A percentile compares a stretch with the other conserved stretches of the same genome.
These are phyloP conservation scores for Phytopythium delawarense DNA, from an alignment of 352 stramenopile genomes.

Conservation along the genomic window DNA sequence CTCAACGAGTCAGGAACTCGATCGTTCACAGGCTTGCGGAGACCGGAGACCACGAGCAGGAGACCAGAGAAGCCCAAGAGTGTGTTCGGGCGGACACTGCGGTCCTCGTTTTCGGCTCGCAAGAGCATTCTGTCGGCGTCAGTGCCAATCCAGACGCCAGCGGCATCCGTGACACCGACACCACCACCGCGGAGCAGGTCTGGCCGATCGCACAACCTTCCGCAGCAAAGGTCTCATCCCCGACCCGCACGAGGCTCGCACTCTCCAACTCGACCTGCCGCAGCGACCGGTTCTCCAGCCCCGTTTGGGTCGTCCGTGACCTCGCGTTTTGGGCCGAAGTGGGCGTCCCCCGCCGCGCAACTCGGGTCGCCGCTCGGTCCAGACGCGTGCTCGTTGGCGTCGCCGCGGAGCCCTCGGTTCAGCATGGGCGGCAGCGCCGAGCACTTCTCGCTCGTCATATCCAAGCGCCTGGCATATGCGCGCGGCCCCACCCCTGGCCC, in stretches of 20 bases:
- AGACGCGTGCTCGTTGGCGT: not conserved
- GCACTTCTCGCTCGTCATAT: constrained; percentile 33
- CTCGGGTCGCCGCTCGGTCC: not conserved
- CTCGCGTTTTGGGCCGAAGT: constrained; percentile 21
- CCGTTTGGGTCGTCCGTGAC: constrained; percentile 29
- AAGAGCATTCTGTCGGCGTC: not conserved
- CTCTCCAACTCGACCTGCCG: not conserved
- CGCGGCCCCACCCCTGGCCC: constrained; percentile 23
- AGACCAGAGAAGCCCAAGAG: constrained; percentile 21
- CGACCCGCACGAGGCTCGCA: not conserved
- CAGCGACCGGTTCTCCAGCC: not conserved
- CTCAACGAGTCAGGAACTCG: not conserved
- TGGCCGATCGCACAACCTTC: not conserved
- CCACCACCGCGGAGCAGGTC: not conserved
- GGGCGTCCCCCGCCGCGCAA: too few species aligned
- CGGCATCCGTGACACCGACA: not conserved
- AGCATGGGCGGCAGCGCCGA: constrained; percentile 22
- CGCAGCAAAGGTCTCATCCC: not conserved
- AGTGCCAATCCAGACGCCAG: not conserved
- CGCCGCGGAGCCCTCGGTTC: constrained; percentile 13
- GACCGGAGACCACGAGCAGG: not conserved
- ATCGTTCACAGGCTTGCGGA: not conserved
- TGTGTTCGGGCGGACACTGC: constrained; percentile 17
- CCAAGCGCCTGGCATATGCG: constrained; percentile 19
- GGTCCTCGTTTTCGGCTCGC: constrained; percentile 6